Base-by-base conservation (phyloP, 345 rosid genomes). In the Laguncularia racemosa region DNA sequence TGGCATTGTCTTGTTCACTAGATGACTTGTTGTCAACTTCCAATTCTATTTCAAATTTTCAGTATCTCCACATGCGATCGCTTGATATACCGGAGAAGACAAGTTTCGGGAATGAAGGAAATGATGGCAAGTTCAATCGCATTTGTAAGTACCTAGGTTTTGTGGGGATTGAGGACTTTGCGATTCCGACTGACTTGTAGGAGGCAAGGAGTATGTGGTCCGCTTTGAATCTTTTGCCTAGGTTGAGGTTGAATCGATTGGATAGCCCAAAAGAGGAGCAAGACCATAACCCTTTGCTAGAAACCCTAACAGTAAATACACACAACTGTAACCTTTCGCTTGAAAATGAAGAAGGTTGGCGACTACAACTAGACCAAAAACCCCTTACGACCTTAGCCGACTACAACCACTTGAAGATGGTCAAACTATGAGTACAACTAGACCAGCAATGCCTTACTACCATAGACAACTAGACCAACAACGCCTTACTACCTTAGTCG, bases 71-170 rank as follows among this genome's bases (percentile, higher is more conserved):
- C 62, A 88, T 80, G 40, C 81, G 84, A 2, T 91, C 95, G 61
- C 75, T 85, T 13, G 91, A 88, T 67, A 53, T 82, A 9, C 58
- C 65, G 11, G 84, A 78, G 62, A 75, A 65, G 56, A 84, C 86
- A 46, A 91, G 96, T 67, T 84, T 88, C 72, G 84, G 98, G 17
- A 63, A 88, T 33, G 82, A 83, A 48, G 98, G 96, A 6, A 69
- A 55, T 13, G 92, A 76, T 0, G 85, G 83, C 1, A 95, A 91
- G 61, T 68, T 91, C 62, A 85, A 86, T 63, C 83, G 63, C 55
- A 77, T 91, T 51, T 82, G 65, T 50, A 73, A 65, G 61, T 73
- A 70, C 53, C 48, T 91, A n/a, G 95, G 92, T 6, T 58, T 91
- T 16, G 55, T 78, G 6, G 86, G 96, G 1, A 85, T 89, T 33